phyloP scores from a whole-genome alignment of 129 eudicot species.

The Sambucus nigra region DNA sequence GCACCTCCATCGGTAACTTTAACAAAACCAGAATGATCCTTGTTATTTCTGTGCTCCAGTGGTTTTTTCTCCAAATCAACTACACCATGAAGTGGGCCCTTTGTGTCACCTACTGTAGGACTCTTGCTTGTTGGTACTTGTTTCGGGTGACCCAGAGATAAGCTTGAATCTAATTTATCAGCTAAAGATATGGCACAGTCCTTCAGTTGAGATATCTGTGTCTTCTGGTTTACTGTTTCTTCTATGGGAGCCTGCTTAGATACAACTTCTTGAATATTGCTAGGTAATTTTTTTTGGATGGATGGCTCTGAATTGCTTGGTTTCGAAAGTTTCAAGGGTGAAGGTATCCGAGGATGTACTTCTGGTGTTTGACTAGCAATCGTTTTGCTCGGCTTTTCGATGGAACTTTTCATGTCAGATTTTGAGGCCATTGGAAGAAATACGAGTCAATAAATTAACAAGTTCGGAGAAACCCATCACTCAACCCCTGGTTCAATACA shows the following conservation, averaged over 20 bases:
- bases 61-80: slow-evolving; percentile 30
- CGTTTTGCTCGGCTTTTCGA: slow-evolving; percentile 29
- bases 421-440: slow-evolving; percentile 52
- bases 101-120: slow-evolving; percentile 6
- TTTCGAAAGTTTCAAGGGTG: slow-evolving; percentile 16
- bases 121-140: slow-evolving; percentile 9
- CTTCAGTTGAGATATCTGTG: slow-evolving; percentile 16
- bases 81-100: slow-evolving; percentile 15
- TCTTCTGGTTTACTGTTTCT: slow-evolving; percentile 17
- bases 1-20: slow-evolving; percentile 43
- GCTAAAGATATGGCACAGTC: slow-evolving; percentile 28
- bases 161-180: slow-evolving; percentile 30
- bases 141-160: slow-evolving; percentile 25
- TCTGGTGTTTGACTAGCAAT: slow-evolving; percentile 20
- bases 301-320: slow-evolving; percentile 25
- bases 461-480: slow-evolving; percentile 15
- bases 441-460: slow-evolving; percentile 6
- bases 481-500: slow-evolving; percentile 7
- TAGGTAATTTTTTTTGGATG: slow-evolving; percentile 23
- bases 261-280: slow-evolving; percentile 10
- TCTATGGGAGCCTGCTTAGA: slow-evolving; percentile 12
- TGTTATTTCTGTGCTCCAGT: slow-evolving; percentile 24
- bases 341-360: slow-evolving; percentile 26
- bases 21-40: slow-evolving; percentile 33
- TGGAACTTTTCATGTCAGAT: slow-evolving; percentile 26